Conservation (phyloP, 148 eudicot species). For the Gaultheria prostrata region DNA sequence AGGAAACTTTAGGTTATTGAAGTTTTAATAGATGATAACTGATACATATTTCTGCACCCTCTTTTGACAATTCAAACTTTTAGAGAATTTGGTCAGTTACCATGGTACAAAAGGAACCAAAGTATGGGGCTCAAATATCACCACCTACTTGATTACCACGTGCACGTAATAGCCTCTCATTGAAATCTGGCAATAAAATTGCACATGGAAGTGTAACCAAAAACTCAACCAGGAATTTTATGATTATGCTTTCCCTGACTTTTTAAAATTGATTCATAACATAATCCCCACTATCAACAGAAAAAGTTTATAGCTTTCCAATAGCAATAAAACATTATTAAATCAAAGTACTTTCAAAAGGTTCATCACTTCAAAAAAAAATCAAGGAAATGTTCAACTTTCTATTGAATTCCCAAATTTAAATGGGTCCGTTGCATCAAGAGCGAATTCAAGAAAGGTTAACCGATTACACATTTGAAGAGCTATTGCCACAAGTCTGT, state of each 20-base stretch:
- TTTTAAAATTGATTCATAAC: neutral
- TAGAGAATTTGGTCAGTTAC: neutral
- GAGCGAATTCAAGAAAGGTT: neutral
- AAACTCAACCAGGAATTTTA: conserved; percentile 2
- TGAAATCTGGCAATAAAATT: neutral
- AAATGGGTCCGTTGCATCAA: neutral
- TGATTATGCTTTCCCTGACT: neutral
- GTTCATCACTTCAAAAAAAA: neutral
- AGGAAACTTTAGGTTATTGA: conserved; percentile 12
- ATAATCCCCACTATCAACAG: neutral
- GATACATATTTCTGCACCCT: neutral
- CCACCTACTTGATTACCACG: neutral
- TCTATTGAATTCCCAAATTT: neutral
- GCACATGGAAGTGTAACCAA: too few relatives aligned
- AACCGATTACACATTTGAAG: neutral
- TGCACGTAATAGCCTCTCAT: neutral
- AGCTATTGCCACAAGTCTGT: neutral
- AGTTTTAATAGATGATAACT: neutral
- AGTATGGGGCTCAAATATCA: neutral
- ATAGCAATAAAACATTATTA: neutral
- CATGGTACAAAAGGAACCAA: neutral
- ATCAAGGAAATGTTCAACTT: neutral
- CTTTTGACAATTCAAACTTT: neutral
- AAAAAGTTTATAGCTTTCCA: neutral
- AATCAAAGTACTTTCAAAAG: neutral